Evolutionary conservation across 148 eudicot species (phyloP), one percentile per base, ranked within the genome.

Genomic region (Spergularia marina): DNA sequence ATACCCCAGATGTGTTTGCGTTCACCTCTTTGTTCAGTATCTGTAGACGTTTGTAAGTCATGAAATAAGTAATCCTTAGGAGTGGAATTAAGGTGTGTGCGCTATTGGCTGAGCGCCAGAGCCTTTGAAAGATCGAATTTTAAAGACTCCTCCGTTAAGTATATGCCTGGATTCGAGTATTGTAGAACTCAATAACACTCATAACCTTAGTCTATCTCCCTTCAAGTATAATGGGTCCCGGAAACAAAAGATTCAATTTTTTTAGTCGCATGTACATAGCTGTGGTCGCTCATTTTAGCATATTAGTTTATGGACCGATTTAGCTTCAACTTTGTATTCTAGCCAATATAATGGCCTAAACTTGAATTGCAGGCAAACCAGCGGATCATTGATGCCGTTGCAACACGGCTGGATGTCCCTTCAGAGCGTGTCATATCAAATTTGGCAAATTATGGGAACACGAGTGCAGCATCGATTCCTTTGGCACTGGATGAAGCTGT

Each of bases 391-490:
- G 96, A 90, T 83, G 86, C 90, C 51, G 97, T 89, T 55, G 91
- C 92, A 25, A 78, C 91, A 0, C 89, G 96, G 11, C 73, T 90
- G 77, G 90, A 87, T 58, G 57, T 95, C 68, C 91, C 97, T 15
- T 67, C 89, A 8, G 98, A 90, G 58, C 91, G 86, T 2, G 96
- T 95, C 36, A 88, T 95, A 74, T 95, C 97, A 11, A 95, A 95
- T 78, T 72, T 95, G 73, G 96, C 96, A 20, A 85, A 95, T 56
- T 95, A 95, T 40, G 98, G 98, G 7, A 95, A 95, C 57, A 92
- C 97, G 12, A 95, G 98, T 74, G 94, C 98, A 8, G 96, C 98
- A 73, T 95, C 98, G 6, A 95, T 95, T 65, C 98, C 98, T 9
- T 81, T 95, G 80, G 98, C 98, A 12, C 60, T 95, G 78, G 98